A percentile compares a stretch with the other conserved stretches of the same genome.
phyloP scores from a whole-genome alignment of 208 protist genomes.

The Leishmania turanica region DNA sequence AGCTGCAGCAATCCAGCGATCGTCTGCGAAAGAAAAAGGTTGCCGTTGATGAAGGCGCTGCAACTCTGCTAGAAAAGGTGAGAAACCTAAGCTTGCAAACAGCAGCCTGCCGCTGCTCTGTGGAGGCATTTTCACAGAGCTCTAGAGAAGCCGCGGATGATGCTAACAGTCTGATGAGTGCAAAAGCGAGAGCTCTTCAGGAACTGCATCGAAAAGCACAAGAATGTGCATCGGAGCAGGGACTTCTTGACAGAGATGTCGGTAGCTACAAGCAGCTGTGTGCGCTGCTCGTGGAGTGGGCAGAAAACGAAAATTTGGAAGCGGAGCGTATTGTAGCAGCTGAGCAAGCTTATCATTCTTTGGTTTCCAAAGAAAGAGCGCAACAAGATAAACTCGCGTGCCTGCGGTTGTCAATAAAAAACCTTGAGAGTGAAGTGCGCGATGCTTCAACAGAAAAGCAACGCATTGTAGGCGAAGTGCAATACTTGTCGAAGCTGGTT shows the following conservation, averaged over 20 bases:
- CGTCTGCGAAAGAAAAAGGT: conserved; percentile 2
- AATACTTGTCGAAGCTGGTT: conserved; percentile 6
- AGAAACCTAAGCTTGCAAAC: not conserved
- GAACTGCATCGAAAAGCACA: not conserved
- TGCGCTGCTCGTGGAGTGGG: not conserved
- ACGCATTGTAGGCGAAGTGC: conserved; percentile 7
- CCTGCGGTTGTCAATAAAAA: not conserved
- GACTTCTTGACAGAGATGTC: not conserved
- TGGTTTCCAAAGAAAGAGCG: not conserved
- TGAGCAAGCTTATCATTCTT: not conserved
- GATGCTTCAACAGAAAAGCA: conserved; percentile 8
- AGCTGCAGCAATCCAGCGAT: conserved; percentile 3
- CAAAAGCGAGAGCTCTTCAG: not conserved
- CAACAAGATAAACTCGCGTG: not conserved
- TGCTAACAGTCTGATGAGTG: not conserved
- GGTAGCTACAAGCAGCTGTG: not conserved
- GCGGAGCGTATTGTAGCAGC: conserved; percentile 1
- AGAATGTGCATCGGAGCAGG: conserved; percentile 4
- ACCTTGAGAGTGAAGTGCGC: not conserved
- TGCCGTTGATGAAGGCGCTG: not conserved
- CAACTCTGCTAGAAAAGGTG: not conserved
- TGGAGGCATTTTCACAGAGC: not conserved
- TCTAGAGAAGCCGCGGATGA: not conserved
- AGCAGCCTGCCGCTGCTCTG: not conserved
- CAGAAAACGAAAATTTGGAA: not conserved